Evolutionary conservation across 1,139 yeast species (phyloP).

Genomic region (Candida sanyaensis): DNA sequence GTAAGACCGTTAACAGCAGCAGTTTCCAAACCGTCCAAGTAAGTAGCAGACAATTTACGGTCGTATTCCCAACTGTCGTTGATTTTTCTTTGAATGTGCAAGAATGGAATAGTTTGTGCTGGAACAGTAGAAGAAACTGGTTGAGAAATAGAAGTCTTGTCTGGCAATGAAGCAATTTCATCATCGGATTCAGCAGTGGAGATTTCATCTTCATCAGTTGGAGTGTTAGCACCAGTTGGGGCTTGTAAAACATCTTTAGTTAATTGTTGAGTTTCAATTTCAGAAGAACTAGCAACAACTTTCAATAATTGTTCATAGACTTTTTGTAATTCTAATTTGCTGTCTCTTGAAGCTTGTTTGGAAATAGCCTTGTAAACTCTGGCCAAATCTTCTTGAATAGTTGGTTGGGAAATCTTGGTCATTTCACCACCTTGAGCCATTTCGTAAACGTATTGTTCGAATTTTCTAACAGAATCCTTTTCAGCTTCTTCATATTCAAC

Average conservation of each 20-base stretch:
- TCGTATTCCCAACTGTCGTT: conserved; percentile 86
- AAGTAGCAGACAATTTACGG: conserved; percentile 70
- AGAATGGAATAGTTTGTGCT: conserved; percentile 89
- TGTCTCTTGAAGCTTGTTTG: conserved; percentile 64
- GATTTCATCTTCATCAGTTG: conserved; percentile 50
- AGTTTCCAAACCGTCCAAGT: conserved; percentile 86
- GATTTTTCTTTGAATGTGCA: conserved; percentile 81
- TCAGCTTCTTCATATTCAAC: conserved; percentile 80
- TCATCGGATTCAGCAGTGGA: conserved; percentile 48
- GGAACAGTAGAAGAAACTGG: conserved; percentile 76
- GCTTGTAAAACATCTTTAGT: conserved; percentile 43
- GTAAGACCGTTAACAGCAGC: conserved; percentile 94
- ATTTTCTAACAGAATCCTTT: conserved; percentile 89
- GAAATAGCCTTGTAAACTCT: conserved; percentile 81
- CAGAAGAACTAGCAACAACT: conserved; percentile 69
- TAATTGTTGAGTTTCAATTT: conserved; percentile 55
- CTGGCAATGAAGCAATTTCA: conserved; percentile 83
- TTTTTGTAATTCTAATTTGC: conserved; percentile 76
- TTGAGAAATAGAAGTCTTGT: conserved; percentile 64
- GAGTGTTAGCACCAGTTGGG: conserved; percentile 38
- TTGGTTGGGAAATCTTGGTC: conserved; percentile 68
- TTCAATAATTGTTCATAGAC: conserved; percentile 77
- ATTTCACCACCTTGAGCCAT: conserved; percentile 95
- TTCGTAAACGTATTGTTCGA: conserved; percentile 93
- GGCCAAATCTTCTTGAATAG: conserved; percentile 82